Evolutionary conservation across 371 early-diverging fungal genomes (phyloP).

Genomic region (Dichotomocladium elegans): DNA sequence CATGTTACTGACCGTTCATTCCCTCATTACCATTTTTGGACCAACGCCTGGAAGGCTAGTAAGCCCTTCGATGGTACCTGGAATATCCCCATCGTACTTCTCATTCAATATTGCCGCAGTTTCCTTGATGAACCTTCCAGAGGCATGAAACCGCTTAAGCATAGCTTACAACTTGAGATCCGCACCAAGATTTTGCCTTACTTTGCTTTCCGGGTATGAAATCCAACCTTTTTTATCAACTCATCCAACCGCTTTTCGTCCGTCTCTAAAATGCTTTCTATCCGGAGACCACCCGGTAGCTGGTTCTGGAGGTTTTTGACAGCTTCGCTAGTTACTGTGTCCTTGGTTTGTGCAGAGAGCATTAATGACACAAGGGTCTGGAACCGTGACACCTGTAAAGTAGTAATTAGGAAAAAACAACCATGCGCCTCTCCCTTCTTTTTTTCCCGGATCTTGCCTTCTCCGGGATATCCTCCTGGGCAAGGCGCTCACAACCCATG

Average conservation of each 20-base stretch:
- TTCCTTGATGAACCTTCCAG: constrained; percentile 63
- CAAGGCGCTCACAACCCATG: constrained; percentile 88
- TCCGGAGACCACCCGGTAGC: constrained; percentile 62
- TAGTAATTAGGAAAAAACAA: neutral
- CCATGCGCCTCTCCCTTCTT: neutral
- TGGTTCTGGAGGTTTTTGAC: constrained; percentile 63
- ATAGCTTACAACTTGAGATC: too few relatives aligned
- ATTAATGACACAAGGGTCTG: constrained; percentile 90
- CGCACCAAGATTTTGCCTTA: too few relatives aligned
- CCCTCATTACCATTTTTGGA: constrained; percentile 81
- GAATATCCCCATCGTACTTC: constrained; percentile 81
- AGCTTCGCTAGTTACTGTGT: constrained; percentile 83
- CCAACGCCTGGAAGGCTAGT: constrained; percentile 91
- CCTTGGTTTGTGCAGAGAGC: constrained; percentile 96
- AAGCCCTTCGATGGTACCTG: constrained; percentile 75
- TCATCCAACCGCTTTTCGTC: constrained; percentile 61
- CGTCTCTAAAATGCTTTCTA: constrained; percentile 53
- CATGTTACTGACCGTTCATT: neutral
- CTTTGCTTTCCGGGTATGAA: constrained; percentile 83
- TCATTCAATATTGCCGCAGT: constrained; percentile 73
- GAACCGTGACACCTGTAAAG: constrained; percentile 65
- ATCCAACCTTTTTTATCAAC: constrained; percentile 85
- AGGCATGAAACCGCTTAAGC: too few relatives aligned
- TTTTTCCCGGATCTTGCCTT: constrained; percentile 7
- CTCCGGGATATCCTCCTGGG: constrained; percentile 36